phyloP scores from a whole-genome alignment of 176 grass and related monocot species.

The Aegilops longissima region DNA sequence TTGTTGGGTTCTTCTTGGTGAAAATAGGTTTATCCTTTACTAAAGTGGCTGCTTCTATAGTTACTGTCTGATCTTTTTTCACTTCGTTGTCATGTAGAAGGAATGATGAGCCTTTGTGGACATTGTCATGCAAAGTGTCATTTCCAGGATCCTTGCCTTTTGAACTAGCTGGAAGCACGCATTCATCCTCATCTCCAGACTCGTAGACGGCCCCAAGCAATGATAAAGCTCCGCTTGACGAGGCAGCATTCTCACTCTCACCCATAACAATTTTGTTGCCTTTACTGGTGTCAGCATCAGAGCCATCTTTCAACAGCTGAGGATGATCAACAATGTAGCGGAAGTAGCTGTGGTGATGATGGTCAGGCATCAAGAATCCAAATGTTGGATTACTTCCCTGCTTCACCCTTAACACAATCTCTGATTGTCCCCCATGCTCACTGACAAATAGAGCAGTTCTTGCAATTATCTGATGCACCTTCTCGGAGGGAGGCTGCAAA shows the following conservation, averaged over 20 bases:
- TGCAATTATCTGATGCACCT: conserved; percentile 87
- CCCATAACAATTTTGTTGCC: conserved; percentile 11
- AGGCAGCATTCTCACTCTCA: conserved; percentile 14
- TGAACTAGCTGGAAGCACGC: not conserved
- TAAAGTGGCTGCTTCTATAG: not conserved
- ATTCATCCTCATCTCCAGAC: conserved; percentile 77
- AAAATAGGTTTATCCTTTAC: conserved; percentile 55
- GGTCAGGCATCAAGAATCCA: conserved; percentile 96
- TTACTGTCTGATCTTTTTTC: conserved; percentile 17
- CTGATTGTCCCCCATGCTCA: conserved; percentile 83
- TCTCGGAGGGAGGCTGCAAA: conserved; percentile 82
- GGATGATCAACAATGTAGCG: conserved; percentile 76
- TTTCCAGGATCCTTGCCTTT: conserved; percentile 25
- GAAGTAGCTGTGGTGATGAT: conserved; percentile 88
- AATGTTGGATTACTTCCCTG: conserved; percentile 94
- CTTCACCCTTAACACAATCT: conserved; percentile 94
- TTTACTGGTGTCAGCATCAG: conserved; percentile 21
- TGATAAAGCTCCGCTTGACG: conserved; percentile 63
- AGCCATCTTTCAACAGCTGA: conserved; percentile 55
- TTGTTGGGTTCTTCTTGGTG: conserved; percentile 62
- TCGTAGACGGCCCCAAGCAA: conserved; percentile 87
- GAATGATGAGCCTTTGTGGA: not conserved
- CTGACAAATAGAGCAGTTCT: conserved; percentile 92
- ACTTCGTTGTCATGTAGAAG: conserved; percentile 36
- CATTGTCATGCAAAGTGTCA: conserved; percentile 11